Evolutionary conservation across 1,284 basidiomycete species (phyloP).

Genomic region (Rhodotorula sp.): DNA sequence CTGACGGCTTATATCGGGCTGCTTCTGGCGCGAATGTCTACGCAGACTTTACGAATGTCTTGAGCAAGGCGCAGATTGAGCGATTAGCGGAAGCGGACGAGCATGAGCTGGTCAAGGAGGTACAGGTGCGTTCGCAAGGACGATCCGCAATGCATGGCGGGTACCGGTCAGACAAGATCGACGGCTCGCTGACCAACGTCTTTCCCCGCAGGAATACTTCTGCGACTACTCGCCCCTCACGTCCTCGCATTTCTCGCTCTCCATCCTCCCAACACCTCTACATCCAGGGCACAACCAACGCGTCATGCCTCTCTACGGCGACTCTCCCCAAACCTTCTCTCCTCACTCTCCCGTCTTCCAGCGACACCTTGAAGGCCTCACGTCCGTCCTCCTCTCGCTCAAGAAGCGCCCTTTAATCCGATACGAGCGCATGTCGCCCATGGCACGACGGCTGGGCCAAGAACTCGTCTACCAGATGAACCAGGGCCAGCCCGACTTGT

Average conservation of each 20-base stretch:
- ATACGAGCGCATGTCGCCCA: conserved; percentile 88
- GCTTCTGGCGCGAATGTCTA: conserved; percentile 3
- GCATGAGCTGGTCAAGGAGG: conserved; percentile 92
- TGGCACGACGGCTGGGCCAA: conserved; percentile 83
- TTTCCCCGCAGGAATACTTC: conserved; percentile 74
- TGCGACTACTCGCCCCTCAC: conserved; percentile 88
- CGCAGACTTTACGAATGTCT: conserved; percentile 88
- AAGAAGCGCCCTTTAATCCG: conserved; percentile 88
- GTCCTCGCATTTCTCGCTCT: conserved; percentile 84
- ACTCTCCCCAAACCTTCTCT: conserved; percentile 40
- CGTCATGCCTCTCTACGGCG: conserved; percentile 41
- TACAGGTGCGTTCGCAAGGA: conserved; percentile 66
- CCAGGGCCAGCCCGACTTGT: conserved; percentile 53
- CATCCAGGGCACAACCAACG: conserved; percentile 56
- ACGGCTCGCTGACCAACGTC: background rate
- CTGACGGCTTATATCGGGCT: background rate
- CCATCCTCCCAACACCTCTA: conserved; percentile 44
- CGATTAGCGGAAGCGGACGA: conserved; percentile 90
- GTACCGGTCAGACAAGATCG: no score
- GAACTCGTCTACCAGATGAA: conserved; percentile 63
- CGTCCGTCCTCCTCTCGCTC: conserved; percentile 83
- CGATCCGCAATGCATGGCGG: no score
- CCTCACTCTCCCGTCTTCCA: conserved; percentile 71
- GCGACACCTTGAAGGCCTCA: conserved; percentile 75
- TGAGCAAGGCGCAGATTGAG: conserved; percentile 89